Percentiles rank a stretch among this genome's conserved stretches.
Conservation (phyloP, 208 protist species). For the Leishmania tarentolae region DNA sequence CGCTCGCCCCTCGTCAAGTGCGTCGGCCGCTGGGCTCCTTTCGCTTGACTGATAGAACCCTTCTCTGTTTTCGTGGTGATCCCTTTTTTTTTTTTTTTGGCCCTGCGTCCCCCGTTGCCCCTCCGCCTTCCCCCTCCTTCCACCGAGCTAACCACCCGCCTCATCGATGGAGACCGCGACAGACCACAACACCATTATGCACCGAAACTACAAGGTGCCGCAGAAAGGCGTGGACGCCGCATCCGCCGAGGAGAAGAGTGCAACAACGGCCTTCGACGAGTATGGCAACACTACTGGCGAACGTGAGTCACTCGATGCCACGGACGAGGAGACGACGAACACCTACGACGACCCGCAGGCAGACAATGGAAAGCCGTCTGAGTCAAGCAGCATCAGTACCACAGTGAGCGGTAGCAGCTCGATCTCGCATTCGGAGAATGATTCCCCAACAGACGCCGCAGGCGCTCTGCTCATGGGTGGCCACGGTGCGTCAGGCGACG, state of each 20-base stretch:
- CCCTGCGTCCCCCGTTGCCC: background rate
- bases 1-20: background rate
- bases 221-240: background rate
- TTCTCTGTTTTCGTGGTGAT: background rate
- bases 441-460: background rate
- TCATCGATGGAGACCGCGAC: slow-evolving; percentile 27
- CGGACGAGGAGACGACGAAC: slow-evolving; percentile 41
- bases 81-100: background rate
- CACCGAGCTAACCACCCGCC: background rate
- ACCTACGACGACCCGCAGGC: slow-evolving; percentile 35
- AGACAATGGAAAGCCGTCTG: slow-evolving; percentile 4
- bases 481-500: background rate
- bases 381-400: slow-evolving; percentile 5
- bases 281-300: background rate
- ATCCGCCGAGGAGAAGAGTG: background rate
- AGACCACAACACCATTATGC: slow-evolving; percentile 30
- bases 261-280: background rate
- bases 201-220: slow-evolving; percentile 19
- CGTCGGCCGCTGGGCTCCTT: background rate
- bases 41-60: background rate
- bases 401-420: slow-evolving; percentile 12
- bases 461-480: background rate
- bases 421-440: background rate
- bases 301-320: slow-evolving; percentile 40
- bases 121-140: background rate